Evolutionary conservation across 2,329 filamentous ascomycete species (phyloP).

Genomic region (Exophiala aquamarina): DNA sequence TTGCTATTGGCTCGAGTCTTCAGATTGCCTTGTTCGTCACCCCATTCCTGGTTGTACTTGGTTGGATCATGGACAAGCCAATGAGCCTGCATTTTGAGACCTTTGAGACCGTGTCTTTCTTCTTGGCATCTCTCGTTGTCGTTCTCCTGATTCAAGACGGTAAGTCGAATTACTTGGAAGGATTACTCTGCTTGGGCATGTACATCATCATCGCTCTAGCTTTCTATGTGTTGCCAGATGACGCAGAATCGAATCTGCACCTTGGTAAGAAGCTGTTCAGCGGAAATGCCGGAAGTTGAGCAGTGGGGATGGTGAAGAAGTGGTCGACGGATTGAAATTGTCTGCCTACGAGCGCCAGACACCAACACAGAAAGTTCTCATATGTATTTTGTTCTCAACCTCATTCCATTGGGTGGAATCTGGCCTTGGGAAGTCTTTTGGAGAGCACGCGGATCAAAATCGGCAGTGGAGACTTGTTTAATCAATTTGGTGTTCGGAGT

Average conservation of each 20-base stretch:
- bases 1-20: slow-evolving; percentile 78
- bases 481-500: too few species aligned
- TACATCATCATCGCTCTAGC: slow-evolving; percentile 48
- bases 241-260: slow-evolving; percentile 23
- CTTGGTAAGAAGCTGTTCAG: slow-evolving; percentile 16
- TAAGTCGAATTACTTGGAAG: slow-evolving; percentile 81
- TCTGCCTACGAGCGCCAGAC: not conserved
- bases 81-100: slow-evolving; percentile 82
- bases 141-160: slow-evolving; percentile 75
- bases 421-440: too few species aligned
- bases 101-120: slow-evolving; percentile 76
- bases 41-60: slow-evolving; percentile 75
- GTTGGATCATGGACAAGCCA: slow-evolving; percentile 70
- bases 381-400: not conserved
- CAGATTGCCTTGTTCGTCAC: slow-evolving; percentile 82
- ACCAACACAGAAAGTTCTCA: not conserved
- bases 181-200: slow-evolving; percentile 66
- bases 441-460: too few species aligned
- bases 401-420: too few species aligned
- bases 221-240: slow-evolving; percentile 51
- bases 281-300: slow-evolving; percentile 10
- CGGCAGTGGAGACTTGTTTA: too few species aligned
- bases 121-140: slow-evolving; percentile 72
- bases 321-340: not conserved
- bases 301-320: not conserved